Base-by-base conservation (phyloP, 495 filamentous ascomycete genomes). In the Cladorrhinum samala region DNA sequence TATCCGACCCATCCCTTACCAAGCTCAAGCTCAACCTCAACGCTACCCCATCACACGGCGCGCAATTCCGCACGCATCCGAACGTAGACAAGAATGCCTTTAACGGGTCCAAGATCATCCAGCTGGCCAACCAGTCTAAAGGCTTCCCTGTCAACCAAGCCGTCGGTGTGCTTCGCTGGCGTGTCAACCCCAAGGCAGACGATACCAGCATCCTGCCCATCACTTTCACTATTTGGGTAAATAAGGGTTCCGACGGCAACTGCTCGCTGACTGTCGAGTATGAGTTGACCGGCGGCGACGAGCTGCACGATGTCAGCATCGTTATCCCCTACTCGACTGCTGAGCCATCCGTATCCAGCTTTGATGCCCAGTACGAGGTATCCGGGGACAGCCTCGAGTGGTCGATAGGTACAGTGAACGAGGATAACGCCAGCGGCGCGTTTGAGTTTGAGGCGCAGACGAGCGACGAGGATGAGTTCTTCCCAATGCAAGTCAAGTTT, bases 391-490 rank as follows among this genome's bases (percentile, higher is more conserved):
- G 84, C 61, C 66, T 97, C 36, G 92, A 96, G 63, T 97, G 92
- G 92, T 86, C 82, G 44, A 85, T 97, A 56, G 89, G 91, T 56
- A 78, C 78, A 18, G 82, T 97, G 43, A 84, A 88, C 61, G 86
- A 89, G 53, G 83, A 81, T 19, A 94, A 94, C 63, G 66, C 83
- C 1, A 88, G 78, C 20, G 92, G 92, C 17, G 83, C 84, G 25
- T 97, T 97, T 60, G 92, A 96, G 65, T 96, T 96, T 55, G 92
- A 96, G 70, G 87, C 89, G 14, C 83, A 86, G 61, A 89, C 88
- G 24, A 82, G 83, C 44, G 82, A 83, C 50, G 92, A 96, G 68
- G 82, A 84, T 49, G 90, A 94, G 55, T 96, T 96, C 72, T 97
- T 97, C 83, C 92, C 92, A 1, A 96, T 97, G 91, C 83, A 79